These are phyloP conservation scores for Nemania sp. DNA, from an alignment of 2,329 filamentous ascomycete species.

Conservation along the genomic window DNA sequence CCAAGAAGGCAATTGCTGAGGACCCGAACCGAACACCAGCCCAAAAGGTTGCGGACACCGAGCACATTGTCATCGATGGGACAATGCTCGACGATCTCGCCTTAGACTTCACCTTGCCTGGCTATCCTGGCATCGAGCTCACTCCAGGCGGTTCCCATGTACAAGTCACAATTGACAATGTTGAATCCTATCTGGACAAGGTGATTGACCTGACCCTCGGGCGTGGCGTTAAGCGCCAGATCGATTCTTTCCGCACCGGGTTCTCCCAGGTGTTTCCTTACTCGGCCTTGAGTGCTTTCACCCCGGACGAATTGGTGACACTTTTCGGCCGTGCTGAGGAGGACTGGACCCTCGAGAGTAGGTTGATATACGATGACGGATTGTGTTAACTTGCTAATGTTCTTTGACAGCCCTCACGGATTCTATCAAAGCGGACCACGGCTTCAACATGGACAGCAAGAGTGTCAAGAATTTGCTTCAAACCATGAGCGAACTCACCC, in stretches of 20 bases:
- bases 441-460: slow-evolving; percentile 97
- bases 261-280: slow-evolving; percentile 98
- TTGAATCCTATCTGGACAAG: slow-evolving; percentile 83
- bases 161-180: slow-evolving; percentile 84
- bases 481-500: slow-evolving; percentile 85
- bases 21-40: slow-evolving; percentile 66
- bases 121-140: slow-evolving; percentile 85
- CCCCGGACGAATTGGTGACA: slow-evolving; percentile 91
- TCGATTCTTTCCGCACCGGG: slow-evolving; percentile 86
- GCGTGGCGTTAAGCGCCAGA: slow-evolving; percentile 83
- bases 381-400: slow-evolving; percentile 33
- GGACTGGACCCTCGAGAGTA: slow-evolving; percentile 97
- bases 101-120: slow-evolving; percentile 92
- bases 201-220: slow-evolving; percentile 92
- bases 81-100: slow-evolving; percentile 83
- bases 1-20: slow-evolving; percentile 81
- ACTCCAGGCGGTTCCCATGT: slow-evolving; percentile 74
- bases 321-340: slow-evolving; percentile 92
- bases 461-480: slow-evolving; percentile 92
- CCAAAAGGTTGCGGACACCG: slow-evolving; percentile 72
- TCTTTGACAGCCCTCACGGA: slow-evolving; percentile 80
- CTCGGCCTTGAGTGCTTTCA: slow-evolving; percentile 88
- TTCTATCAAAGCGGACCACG: slow-evolving; percentile 97
- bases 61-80: slow-evolving; percentile 74
- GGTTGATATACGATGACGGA: slow-evolving; percentile 45